phyloP scores from a whole-genome alignment of 106 monocot genomes.

The Iris macrosiphon region DNA sequence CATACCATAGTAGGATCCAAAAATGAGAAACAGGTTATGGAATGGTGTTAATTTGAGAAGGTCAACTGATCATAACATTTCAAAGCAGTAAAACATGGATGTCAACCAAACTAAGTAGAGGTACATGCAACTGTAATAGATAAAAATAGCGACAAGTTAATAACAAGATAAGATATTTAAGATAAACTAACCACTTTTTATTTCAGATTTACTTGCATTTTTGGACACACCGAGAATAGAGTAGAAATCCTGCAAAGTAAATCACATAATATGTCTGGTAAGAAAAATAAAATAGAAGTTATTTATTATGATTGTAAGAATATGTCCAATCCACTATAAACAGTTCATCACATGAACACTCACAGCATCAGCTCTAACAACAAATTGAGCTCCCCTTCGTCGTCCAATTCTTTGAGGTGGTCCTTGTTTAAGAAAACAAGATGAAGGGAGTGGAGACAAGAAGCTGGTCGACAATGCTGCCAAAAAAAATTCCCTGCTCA shows the following conservation, averaged over 20 bases:
- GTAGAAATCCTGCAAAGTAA: constrained; percentile 74
- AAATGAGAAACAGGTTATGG: too few species aligned
- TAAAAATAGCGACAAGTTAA: too few species aligned
- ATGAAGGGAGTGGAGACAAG: constrained; percentile 17
- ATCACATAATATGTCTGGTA: background rate
- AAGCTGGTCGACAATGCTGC: constrained; percentile 29
- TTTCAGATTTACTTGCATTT: constrained; percentile 96
- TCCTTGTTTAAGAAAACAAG: constrained; percentile 26
- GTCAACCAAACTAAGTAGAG: too few species aligned
- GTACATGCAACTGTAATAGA: too few species aligned
- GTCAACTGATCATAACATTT: too few species aligned
- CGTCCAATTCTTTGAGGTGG: constrained; percentile 20
- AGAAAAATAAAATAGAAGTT: background rate
- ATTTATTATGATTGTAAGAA: background rate
- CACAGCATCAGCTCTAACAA: constrained; percentile 81
- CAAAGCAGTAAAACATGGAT: too few species aligned
- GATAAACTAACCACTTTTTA: constrained; percentile 74
- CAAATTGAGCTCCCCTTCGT: constrained; percentile 37
- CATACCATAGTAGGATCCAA: too few species aligned
- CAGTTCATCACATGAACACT: constrained; percentile 16
- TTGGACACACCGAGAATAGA: constrained; percentile 91
- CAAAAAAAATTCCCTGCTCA: constrained; percentile 27
- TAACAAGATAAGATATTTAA: too few species aligned
- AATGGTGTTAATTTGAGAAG: too few species aligned
- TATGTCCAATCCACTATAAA: background rate